Evolutionary conservation across 306 rosid species (phyloP), one percentile per base, ranked within the genome.

Genomic region (Aeschynomene evenia): DNA sequence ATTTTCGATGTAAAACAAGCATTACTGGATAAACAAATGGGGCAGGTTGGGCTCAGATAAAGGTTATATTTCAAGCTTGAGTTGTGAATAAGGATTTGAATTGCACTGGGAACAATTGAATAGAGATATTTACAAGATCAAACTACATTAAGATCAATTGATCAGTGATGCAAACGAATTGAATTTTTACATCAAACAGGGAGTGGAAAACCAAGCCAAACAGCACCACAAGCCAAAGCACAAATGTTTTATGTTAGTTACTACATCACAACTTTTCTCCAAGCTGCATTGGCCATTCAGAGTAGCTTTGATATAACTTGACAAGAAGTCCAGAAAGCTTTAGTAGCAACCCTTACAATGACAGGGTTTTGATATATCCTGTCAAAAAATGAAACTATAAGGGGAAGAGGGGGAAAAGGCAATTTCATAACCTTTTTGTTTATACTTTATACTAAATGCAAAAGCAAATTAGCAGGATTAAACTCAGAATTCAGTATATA

Each of bases 281-380:
- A 31, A 61, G 72, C 75, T 71, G 81, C 83, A 57, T 58, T 46
- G 64, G 22, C 70, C 53, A 71, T 39, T 80, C 85, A 94, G 49
- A 94, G 86, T 69, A 94, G 89, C 96, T 94, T 94, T 55, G 98
- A 90, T 71, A 94, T 85, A 45, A 94, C 92, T 56, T 91, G 93
- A 59, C 97, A 91, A 22, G 92, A 91, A 57, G 97, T 86, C 92
- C 92, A 88, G 84, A 91, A 86, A 51, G 96, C 97, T 63, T 88
- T 91, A 3, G 96, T 81, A 18, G 97, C 97, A 63, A 55, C 96
- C 61, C 83, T 76, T 43, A 86, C 12, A 28, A 91, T 85, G 48
- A 94, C 85, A 58, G 98, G 98, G 81, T 90, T 94, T 72, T 94
- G 98, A 83, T 94, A 94, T 88, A 94, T 82, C 89, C 97, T 94